These are phyloP conservation scores for Mycosphaerella arachidis DNA, from an alignment of 2,329 filamentous ascomycete species.

Conservation along the genomic window DNA sequence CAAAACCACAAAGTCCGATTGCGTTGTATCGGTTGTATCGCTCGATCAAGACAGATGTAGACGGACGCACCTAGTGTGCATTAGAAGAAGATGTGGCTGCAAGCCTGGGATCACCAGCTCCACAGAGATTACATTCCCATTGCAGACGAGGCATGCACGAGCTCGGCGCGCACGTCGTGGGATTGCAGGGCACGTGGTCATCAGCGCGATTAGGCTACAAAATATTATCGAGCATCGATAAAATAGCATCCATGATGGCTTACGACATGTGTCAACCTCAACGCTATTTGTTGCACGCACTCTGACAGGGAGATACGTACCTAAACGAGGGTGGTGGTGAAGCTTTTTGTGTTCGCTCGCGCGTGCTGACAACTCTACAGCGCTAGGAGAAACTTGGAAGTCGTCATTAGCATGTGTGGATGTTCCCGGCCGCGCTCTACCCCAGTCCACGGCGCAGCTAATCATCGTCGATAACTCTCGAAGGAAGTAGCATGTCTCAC, in stretches of 20 bases:
- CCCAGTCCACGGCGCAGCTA: constrained; percentile 15
- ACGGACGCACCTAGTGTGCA: constrained; percentile 6
- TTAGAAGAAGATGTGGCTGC: constrained; percentile 4
- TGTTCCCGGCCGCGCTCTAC: constrained; percentile 16
- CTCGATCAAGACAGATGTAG: constrained; percentile 16
- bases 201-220: neutral
- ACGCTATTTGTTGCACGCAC: constrained; percentile 9
- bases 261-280: constrained; percentile 13
- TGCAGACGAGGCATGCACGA: neutral
- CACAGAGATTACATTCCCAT: constrained; percentile 4
- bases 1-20: constrained; percentile 10
- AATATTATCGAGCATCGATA: neutral
- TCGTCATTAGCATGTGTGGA: constrained; percentile 24
- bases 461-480: constrained; percentile 23
- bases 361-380: constrained; percentile 6
- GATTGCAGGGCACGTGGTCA: neutral
- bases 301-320: constrained; percentile 15
- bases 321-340: constrained; percentile 20
- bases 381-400: constrained; percentile 22
- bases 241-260: constrained; percentile 10
- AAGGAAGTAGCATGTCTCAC: constrained; percentile 15
- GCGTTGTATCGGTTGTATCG: constrained; percentile 14
- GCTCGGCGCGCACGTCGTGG: neutral
- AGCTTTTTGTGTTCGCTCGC: constrained; percentile 18
- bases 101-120: constrained; percentile 7